Evolutionary conservation across 1,139 yeast genomes (phyloP), one percentile per base, ranked within the genome.

Genomic region (Hyphopichia wangnamkhiaoensis): DNA sequence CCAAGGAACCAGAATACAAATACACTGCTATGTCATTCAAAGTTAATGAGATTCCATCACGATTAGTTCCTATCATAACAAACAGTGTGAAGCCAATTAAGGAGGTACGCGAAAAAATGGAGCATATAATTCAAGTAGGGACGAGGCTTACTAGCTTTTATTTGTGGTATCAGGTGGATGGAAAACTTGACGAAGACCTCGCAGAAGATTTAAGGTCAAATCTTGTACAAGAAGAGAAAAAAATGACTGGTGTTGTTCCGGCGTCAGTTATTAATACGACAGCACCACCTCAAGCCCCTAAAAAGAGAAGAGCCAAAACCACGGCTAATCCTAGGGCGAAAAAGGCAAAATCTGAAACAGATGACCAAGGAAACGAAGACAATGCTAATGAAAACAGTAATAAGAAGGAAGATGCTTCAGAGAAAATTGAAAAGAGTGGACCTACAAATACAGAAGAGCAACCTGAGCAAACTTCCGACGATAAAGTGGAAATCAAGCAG

Each of bases 161-260:
- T 54, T 68, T 88, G 27, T 90, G 96, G 96, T 87, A 83, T 52
- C 89, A 87, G 52, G 73, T 90, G 16, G 96, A 89, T 58, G 93
- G 90, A 4, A 76, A 79, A 37, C 81, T 84, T 44, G 93, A 84
- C 53, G 89, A 82, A 43, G 53, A 58, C 1, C 53, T 78, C 33
- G 81, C 79, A 0, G 84, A 79, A 47, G 63, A 65, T 10, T 56
- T 78, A 18, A 61, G 84, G 45, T 52, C 49, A 7, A 67, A 65
- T 34, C 52, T 71, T 27, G 59, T 55, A 31, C 63, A 56, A 28
- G 77, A 72, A 45, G 78, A 72, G 43, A 70, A 64, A 59, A 68
- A 66, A 42, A 62, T 71, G 71, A 53, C 62, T 2, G 78, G 78
- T 17, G 54, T 60, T 12, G 40, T 52, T 25, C 53, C 60, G 5